A percentile compares a stretch with the other conserved stretches of the same genome.
Evolutionary conservation across 352 stramenopile species (phyloP).

Genomic region (Pythium brachiatum): DNA sequence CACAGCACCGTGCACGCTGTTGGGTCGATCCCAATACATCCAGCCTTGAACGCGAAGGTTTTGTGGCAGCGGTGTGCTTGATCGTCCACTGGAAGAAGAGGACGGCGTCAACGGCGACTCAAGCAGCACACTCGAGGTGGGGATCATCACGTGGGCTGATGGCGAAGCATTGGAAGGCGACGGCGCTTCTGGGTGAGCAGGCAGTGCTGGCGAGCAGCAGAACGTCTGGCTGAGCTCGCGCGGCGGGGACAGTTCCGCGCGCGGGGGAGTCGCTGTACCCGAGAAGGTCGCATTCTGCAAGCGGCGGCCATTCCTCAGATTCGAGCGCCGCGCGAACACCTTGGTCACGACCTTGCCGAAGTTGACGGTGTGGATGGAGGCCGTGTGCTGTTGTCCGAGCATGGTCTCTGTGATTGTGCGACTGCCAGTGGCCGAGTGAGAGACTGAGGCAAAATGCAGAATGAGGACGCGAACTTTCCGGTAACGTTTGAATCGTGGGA

Average conservation of each 20-base stretch:
- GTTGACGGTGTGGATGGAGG: neutral
- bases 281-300: slow-evolving; percentile 14
- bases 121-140: neutral
- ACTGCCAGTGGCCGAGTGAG: neutral
- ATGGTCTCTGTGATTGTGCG: neutral
- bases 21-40: slow-evolving; percentile 43
- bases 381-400: neutral
- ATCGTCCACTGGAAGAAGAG: neutral
- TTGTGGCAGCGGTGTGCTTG: slow-evolving; percentile 17
- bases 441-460: neutral
- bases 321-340: neutral
- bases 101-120: neutral
- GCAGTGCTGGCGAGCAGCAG: slow-evolving; percentile 7
- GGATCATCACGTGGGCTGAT: neutral
- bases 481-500: neutral
- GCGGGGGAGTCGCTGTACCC: neutral
- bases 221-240: slow-evolving; percentile 18
- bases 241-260: neutral
- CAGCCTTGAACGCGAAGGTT: slow-evolving; percentile 33
- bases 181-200: slow-evolving; percentile 4
- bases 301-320: neutral
- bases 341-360: slow-evolving; percentile 4
- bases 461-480: neutral
- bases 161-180: neutral
- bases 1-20: slow-evolving; percentile 8